Evolutionary conservation across 495 filamentous ascomycete genomes (phyloP), one percentile per base, ranked within the genome.

Genomic region (Aspergillus panamensis): DNA sequence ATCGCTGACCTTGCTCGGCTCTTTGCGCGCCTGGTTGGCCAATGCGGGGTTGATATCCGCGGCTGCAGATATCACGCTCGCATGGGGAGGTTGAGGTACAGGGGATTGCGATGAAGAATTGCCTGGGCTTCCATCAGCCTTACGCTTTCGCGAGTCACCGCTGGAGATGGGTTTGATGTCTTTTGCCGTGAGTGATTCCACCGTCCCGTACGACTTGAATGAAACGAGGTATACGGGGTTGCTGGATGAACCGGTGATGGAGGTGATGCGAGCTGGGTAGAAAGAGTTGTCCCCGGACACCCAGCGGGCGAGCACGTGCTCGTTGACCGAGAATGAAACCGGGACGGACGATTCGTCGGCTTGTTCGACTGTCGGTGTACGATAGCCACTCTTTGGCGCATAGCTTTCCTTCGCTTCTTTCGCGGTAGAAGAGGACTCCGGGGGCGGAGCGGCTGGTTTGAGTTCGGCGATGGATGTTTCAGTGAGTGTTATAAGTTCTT

Each of bases 251-350:
- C 94, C 94, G 37, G 92, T 97, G 62, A 96, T 92, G 31, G 89
- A 91, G 16, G 88, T 94, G 73, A 98, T 95, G 57, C 89, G 85
- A 39, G 95, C 94, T 31, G 90, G 88, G 76, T 97, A 97, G 79
- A 92, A 96, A 8, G 81, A 80, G 66, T 89, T 89, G 69, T 97
- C 94, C 42, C 91, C 93, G 4, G 90, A 88, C 33, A 87, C 76
- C 92, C 91, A 98, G 69, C 89, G 89, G 21, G 93, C 94, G 69
- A 95, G 78, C 37, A 96, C 89, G 31, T 77, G 86, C 66, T 97
- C 94, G 65, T 96, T 96, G 59, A 97, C 90, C 51, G 88, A 82
- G 70, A 91, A 96, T 3, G 80, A 81, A 10, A 75, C 74, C 6
- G 76, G 74, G 0, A 67, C 65, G 42, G 80, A 61, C 25, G 76